Conservation (phyloP, 768 basidiomycete genomes). For the Fomitopsis serialis region DNA sequence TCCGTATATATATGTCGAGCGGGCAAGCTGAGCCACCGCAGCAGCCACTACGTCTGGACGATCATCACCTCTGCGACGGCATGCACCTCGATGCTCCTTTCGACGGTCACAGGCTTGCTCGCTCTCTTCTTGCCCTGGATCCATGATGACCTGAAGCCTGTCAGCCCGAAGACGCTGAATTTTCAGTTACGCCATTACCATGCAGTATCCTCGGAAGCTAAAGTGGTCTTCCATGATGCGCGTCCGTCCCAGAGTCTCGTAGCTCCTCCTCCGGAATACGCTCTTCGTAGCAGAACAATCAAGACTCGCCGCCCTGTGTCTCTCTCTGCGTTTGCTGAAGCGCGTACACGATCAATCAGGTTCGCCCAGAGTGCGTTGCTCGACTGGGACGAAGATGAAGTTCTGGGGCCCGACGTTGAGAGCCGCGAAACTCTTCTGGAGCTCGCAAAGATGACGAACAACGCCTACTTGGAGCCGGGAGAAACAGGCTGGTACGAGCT, state of each 20-base stretch:
- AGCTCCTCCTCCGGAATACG: constrained; percentile 28
- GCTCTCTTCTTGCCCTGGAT: constrained; percentile 4
- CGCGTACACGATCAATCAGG: constrained; percentile 28
- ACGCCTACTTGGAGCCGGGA: constrained; percentile 71
- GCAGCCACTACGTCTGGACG: background rate
- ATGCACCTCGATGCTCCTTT: constrained; percentile 13
- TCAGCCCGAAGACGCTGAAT: constrained; percentile 24
- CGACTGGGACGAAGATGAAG: constrained; percentile 73
- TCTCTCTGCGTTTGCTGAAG: constrained; percentile 28
- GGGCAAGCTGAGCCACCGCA: background rate
- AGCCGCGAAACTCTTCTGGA: constrained; percentile 68
- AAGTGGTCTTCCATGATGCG: constrained; percentile 56
- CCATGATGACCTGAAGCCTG: background rate
- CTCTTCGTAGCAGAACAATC: constrained; percentile 34
- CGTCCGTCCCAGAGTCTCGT: constrained; percentile 9
- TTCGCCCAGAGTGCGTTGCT: constrained; percentile 34
- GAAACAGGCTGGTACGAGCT: constrained; percentile 77
- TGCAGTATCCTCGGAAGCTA: constrained; percentile 50
- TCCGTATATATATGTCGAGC: too few species aligned
- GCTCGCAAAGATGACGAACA: constrained; percentile 93
- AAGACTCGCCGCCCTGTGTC: constrained; percentile 47
- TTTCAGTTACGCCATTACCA: constrained; percentile 69
- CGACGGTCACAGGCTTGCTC: constrained; percentile 14
- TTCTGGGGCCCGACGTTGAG: constrained; percentile 71
- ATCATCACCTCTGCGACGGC: background rate